Base-by-base conservation (phyloP, 257 asterid genomes). In the Capsicum rhomboideum region DNA sequence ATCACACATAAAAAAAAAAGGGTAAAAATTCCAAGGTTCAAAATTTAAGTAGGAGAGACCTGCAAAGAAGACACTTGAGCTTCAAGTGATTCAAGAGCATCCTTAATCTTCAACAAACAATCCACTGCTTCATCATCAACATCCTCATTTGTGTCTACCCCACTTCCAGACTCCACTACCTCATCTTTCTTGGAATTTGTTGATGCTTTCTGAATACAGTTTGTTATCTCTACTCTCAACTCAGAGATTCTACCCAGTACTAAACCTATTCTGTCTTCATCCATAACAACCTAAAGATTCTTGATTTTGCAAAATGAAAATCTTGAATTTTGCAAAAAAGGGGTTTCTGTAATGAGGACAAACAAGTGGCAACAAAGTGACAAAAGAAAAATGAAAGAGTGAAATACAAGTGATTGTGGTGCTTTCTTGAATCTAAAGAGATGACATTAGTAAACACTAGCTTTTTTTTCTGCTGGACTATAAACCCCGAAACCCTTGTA, bases 71-170 rank as follows among this genome's bases (percentile, higher is more conserved):
- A 91, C 6, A 95, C 90, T 83, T 92, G 99, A 1, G 87, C 93
- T 86, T 95, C 97, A 55, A 95, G 97, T 78, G 97, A 90, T 69
- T 93, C 95, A 74, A 95, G 97, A 16, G 99, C 98, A 69, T 94
- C 98, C 84, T 90, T 86, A 74, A 95, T 92, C 86, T 85, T 88
- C 74, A 91, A 87, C 87, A 95, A 95, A 67, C 86, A 89, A 79
- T 95, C 94, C 0, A 90, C 86, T 79, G 90, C 97, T 20, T 89
- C 93, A 14, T 89, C 90, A 53, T 82, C 88, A 2, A 79, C 85
- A 1, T 37, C 88, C 23, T 52, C 86, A 80, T 34, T 28, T 40
- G 55, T 16, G 34, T 56, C 26, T 12, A 12, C 46, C 42, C 83
- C 42, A 80, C 10, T 31, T 28, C 42, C 56, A 53, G 54, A 34